Base-by-base conservation (phyloP, 106 monocot species). In the Platanthera guangdongensis region DNA sequence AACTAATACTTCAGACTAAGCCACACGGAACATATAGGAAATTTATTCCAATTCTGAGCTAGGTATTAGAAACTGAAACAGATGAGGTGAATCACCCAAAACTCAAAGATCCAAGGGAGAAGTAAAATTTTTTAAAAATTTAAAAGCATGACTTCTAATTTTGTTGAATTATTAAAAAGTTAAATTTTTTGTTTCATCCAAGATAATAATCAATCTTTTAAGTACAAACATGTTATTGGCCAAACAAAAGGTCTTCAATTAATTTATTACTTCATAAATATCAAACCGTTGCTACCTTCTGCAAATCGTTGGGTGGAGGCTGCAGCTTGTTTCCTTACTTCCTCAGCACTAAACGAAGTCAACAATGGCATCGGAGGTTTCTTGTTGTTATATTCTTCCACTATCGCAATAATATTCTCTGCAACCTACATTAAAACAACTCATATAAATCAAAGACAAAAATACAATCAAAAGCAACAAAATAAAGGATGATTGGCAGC, bases 291-390 rank as follows among this genome's bases (percentile, higher is more conserved):
- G 16, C 16, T 82, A 94, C 99, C 99, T 80, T 90, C 82, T 52
- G 53, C 14, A 86, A 88, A 90, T 81, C 99, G 89, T 77, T 88
- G 75, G 45, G 94, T 92, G 6, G 99, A 99, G 48, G 82, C 88
- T 67, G 92, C 86, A 70, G 99, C 99, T 87, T 94, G 90, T 55
- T 87, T 89, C 78, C 87, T 88, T 50, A 99, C 80, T 11, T 99
- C 86, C 46, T 94, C 86, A 39, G 86, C 77, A 74, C 77, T 79
- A 84, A 99, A 99, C 15, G 84, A 76, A 54, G 94, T 80, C 70
- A 99, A 57, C 64, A 99, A 79, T 12, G 89, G 86, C 90, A 88
- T 82, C 7, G 99, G 80, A 54, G 99, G 88, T 19, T 84, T 80
- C 75, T 39, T 88, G 18, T 65, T 84, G 65, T 81, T 86, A 68